Evolutionary conservation across 2,329 filamentous ascomycete genomes (phyloP), one percentile per base, ranked within the genome.

Genomic region (Apiospora pterosperma): DNA sequence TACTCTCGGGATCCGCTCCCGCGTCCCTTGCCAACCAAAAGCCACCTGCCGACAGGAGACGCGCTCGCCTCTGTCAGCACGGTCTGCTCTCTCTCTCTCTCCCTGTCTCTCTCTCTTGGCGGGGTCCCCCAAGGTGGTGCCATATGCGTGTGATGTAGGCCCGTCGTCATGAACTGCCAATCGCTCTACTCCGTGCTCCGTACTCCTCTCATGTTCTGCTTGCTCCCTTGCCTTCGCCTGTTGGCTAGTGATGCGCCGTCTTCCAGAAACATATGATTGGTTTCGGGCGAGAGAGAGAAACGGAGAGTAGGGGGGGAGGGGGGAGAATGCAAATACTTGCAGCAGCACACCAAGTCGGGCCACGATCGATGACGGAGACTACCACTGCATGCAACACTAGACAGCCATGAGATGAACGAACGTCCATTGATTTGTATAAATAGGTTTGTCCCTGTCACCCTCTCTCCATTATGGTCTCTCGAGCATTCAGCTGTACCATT

Each of bases 371-470:
- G 48, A 55, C 48, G 48, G 48, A 12, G 3, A 34, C 8, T 34
- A 5, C 48, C 34, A 34, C 48, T 34, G 48, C 28, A 23, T n/a
- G 48, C n/a, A n/a, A 55, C 48, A 55, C 48, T 34, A 55, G 25
- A 16, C 48, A n/a, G 11, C 14, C 5, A n/a, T 55, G 48, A 55
- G 48, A 55, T 55, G 48, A 55, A 55, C 48, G 14, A n/a, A n/a
- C n/a, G n/a, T n/a, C n/a, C n/a, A n/a, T n/a, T n/a, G 25, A 55
- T 55, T 55, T 55, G 48, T 55, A 55, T 55, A 55, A 55, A 55
- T 55, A 55, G 48, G 48, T 55, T 55, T 55, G 25, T n/a, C n/a
- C 48, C 19, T n/a, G n/a, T n/a, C n/a, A n/a, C 16, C 12, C 23
- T 28, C 28, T 10, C n/a, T 16, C 48, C 48, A 55, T 55, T 16